Evolutionary conservation across 1,284 basidiomycete genomes (phyloP).

Genomic region (Flammula alnicola): DNA sequence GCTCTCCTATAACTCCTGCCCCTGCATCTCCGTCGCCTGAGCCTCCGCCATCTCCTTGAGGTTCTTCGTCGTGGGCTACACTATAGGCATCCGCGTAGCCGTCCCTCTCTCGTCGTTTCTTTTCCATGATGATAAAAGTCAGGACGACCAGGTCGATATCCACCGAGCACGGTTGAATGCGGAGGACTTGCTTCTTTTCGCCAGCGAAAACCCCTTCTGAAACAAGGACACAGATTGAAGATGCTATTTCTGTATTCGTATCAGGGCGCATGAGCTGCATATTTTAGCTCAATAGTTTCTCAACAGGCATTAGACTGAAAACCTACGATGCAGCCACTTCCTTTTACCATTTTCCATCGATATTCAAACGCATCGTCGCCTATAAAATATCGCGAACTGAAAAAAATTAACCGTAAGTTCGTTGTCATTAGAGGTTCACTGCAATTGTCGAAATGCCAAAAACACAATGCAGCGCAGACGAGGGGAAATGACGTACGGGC

Average conservation of each 20-base stretch:
- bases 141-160: slow-evolving; percentile 56
- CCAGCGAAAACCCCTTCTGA: slow-evolving; percentile 50
- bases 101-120: slow-evolving; percentile 46
- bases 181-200: slow-evolving; percentile 49
- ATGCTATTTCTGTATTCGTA: slow-evolving; percentile 46
- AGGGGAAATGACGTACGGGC: slow-evolving; percentile 47
- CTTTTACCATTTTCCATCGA: slow-evolving; percentile 50
- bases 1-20: slow-evolving; percentile 20
- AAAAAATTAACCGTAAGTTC: neutral
- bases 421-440: too few species aligned
- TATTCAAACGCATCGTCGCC: slow-evolving; percentile 55
- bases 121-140: slow-evolving; percentile 58
- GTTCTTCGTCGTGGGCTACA: slow-evolving; percentile 42
- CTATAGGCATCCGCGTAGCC: slow-evolving; percentile 36
- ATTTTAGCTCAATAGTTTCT: too few species aligned
- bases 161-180: slow-evolving; percentile 48
- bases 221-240: slow-evolving; percentile 36
- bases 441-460: too few species aligned
- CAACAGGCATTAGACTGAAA: too few species aligned
- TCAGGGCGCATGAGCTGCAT: slow-evolving; percentile 42
- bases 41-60: slow-evolving; percentile 31
- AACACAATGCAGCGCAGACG: too few species aligned
- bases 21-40: slow-evolving; percentile 27
- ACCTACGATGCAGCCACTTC: slow-evolving; percentile 46
- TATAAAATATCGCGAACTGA: slow-evolving; percentile 53